Conservation (phyloP, 495 filamentous ascomycete species). For the Cudoniella acicularis region DNA sequence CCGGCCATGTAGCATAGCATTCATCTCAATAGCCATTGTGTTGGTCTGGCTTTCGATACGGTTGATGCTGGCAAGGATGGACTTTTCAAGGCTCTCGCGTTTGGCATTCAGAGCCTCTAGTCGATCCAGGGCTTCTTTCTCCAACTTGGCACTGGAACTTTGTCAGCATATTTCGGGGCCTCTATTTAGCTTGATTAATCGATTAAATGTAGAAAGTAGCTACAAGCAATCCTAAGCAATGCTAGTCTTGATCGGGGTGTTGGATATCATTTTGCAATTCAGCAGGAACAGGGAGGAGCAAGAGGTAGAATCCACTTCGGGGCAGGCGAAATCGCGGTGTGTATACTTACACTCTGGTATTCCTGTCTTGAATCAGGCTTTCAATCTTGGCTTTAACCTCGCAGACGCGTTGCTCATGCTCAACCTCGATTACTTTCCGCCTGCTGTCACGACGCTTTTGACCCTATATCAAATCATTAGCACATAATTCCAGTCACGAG, state of each 20-base stretch:
- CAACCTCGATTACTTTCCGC: slow-evolving; percentile 22
- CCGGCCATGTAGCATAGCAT: slow-evolving; percentile 20
- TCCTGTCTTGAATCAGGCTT: slow-evolving; percentile 8
- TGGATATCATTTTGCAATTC: no score
- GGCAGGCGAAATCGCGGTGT: no score
- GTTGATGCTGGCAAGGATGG: slow-evolving; percentile 20
- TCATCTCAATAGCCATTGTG: slow-evolving; percentile 20
- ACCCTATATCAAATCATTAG: no score
- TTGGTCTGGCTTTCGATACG: slow-evolving; percentile 16
- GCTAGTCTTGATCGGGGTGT: no score
- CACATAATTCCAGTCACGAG: no score
- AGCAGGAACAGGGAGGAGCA: no score
- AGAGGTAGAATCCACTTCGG: no score
- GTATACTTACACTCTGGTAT: slow-evolving; percentile 21
- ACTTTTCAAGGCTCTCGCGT: slow-evolving; percentile 19
- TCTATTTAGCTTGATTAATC: no score
- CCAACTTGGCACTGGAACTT: slow-evolving; percentile 14
- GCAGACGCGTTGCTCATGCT: slow-evolving; percentile 22
- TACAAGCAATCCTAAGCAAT: neutral
- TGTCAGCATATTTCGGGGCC: no score
- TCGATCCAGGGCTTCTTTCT: slow-evolving; percentile 7
- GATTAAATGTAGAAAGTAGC: neutral
- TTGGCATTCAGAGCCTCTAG: slow-evolving; percentile 21
- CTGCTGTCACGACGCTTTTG: slow-evolving; percentile 24
- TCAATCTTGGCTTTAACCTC: slow-evolving; percentile 20